Percentiles rank a stretch among this genome's conserved stretches.
Evolutionary conservation across 805 yeast species (phyloP).

Genomic region (Lipomyces sp.): DNA sequence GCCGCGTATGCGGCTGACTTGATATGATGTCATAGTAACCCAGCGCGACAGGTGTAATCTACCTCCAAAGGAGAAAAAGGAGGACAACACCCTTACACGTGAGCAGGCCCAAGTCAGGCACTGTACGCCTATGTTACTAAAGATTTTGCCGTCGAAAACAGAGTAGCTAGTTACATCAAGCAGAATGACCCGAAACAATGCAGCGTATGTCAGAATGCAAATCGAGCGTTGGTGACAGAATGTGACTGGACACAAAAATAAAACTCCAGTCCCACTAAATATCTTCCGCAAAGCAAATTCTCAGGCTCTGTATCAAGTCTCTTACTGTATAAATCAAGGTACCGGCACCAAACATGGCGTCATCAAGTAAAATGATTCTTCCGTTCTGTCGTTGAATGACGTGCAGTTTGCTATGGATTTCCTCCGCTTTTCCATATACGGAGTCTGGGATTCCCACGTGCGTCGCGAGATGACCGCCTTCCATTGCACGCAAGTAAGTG

Average conservation of each 20-base stretch:
- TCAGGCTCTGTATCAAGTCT: neutral
- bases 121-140: neutral
- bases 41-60: no score
- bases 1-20: neutral
- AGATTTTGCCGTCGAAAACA: neutral
- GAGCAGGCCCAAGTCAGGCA: no score
- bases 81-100: no score
- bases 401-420: neutral
- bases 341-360: neutral
- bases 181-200: neutral
- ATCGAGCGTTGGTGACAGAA: neutral
- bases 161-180: neutral
- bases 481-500: neutral
- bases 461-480: neutral
- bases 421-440: neutral
- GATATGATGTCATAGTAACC: no score
- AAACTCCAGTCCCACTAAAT: neutral
- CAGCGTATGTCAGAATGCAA: neutral
- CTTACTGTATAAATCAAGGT: neutral
- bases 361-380: constrained; percentile 1
- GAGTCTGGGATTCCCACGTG: neutral
- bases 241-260: neutral
- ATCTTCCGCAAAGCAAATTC: neutral
- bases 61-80: no score
- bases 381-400: neutral